phyloP scores from a whole-genome alignment of 1,284 basidiomycete species.

The Lentinus polychrous region DNA sequence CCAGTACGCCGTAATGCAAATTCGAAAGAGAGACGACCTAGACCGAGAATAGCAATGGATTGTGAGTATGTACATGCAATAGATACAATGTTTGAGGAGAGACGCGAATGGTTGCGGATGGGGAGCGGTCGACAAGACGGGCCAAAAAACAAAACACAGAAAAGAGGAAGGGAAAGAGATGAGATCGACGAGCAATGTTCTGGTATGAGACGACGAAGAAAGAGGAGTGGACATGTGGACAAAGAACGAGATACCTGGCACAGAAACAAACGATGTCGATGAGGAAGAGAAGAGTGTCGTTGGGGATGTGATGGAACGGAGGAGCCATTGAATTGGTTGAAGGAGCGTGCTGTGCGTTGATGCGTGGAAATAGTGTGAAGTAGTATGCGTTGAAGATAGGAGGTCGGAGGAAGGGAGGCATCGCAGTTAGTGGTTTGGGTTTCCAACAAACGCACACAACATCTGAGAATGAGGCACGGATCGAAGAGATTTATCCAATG shows the following conservation, averaged over 20 bases:
- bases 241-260: not conserved
- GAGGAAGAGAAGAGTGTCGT: not conserved
- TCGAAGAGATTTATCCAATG: not conserved
- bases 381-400: not conserved
- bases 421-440: no score
- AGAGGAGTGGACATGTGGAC: no score
- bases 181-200: constrained; percentile 1
- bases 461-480: not conserved
- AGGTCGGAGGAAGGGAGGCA: not conserved
- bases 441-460: not conserved
- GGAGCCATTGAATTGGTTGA: no score
- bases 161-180: not conserved
- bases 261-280: not conserved
- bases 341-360: not conserved
- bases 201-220: not conserved
- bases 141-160: not conserved
- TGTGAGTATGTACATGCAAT: constrained; percentile 7
- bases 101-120: not conserved
- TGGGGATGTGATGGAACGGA: no score
- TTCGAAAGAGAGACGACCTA: no score
- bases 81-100: not conserved
- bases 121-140: not conserved
- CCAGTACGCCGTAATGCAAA: no score
- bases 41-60: not conserved
- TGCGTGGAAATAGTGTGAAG: constrained; percentile 1